phyloP scores from a whole-genome alignment of 2,329 filamentous ascomycete species.

The Tympanopsis confertula region DNA sequence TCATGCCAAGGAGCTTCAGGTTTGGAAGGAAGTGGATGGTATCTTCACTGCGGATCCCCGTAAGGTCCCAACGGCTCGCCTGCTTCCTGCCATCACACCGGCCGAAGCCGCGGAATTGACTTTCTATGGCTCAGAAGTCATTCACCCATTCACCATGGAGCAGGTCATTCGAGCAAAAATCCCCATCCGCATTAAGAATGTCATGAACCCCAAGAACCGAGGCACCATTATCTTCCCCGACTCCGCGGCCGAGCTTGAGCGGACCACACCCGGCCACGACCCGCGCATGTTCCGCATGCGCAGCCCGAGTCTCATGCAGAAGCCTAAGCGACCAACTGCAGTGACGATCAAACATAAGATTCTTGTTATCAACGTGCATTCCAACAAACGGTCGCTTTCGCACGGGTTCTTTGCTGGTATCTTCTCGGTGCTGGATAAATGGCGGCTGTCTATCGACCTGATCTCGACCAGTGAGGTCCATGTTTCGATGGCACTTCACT shows the following conservation, averaged over 20 bases:
- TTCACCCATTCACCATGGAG: slow-evolving; percentile 98
- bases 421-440: slow-evolving; percentile 79
- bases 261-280: slow-evolving; percentile 37
- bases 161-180: slow-evolving; percentile 71
- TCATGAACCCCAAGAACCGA: slow-evolving; percentile 70
- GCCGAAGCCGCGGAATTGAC: slow-evolving; percentile 93
- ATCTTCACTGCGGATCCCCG: slow-evolving; percentile 77
- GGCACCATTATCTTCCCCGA: slow-evolving; percentile 81
- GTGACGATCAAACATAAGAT: slow-evolving; percentile 98
- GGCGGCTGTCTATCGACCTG: slow-evolving; percentile 82
- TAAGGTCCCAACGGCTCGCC: slow-evolving; percentile 78
- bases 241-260: slow-evolving; percentile 23
- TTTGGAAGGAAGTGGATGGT: slow-evolving; percentile 98
- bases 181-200: slow-evolving; percentile 71
- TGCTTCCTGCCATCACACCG: slow-evolving; percentile 82
- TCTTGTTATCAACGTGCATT: slow-evolving; percentile 93
- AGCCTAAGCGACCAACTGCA: slow-evolving; percentile 68
- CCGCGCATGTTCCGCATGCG: slow-evolving; percentile 34
- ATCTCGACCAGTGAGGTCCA: slow-evolving; percentile 96
- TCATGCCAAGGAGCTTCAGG: slow-evolving; percentile 78
- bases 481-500: slow-evolving; percentile 88
- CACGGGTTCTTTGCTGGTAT: slow-evolving; percentile 93
- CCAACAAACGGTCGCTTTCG: slow-evolving; percentile 88
- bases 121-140: slow-evolving; percentile 89
- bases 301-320: slow-evolving; percentile 26